phyloP scores from a whole-genome alignment of 352 stramenopile genomes.

The Phytopythium montanum region DNA sequence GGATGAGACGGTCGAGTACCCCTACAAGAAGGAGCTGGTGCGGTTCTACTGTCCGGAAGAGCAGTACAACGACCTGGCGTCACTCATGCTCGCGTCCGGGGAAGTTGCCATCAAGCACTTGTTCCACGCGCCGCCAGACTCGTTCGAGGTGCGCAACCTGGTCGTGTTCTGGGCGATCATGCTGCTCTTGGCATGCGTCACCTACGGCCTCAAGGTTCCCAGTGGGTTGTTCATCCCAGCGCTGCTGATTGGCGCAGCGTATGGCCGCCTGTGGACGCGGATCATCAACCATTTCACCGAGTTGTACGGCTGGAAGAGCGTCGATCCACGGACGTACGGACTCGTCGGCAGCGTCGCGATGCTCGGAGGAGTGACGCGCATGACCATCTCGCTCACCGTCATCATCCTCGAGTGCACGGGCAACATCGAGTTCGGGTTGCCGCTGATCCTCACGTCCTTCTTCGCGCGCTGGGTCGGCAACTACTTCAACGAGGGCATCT shows the following conservation, averaged over 20 bases:
- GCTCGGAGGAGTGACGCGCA: constrained; percentile 95
- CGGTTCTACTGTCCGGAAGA: constrained; percentile 94
- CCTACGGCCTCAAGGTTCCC: constrained; percentile 96
- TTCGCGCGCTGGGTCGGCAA: constrained; percentile 96
- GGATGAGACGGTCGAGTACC: constrained; percentile 67
- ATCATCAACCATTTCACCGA: constrained; percentile 80
- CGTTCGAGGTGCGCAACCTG: constrained; percentile 73
- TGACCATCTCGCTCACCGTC: constrained; percentile 98
- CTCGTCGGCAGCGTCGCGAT: constrained; percentile 95
- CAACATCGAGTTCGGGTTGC: constrained; percentile 97
- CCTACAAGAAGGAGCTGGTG: constrained; percentile 88
- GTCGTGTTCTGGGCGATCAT: constrained; percentile 76
- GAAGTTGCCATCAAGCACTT: constrained; percentile 95
- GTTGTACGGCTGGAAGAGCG: constrained; percentile 48
- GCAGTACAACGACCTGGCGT: constrained; percentile 97
- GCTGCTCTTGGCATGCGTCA: constrained; percentile 85
- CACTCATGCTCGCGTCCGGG: constrained; percentile 93
- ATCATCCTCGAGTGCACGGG: constrained; percentile 98
- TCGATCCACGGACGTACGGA: constrained; percentile 91
- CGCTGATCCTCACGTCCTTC: constrained; percentile 97
- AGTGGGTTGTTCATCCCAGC: constrained; percentile 96
- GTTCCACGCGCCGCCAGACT: constrained; percentile 88
- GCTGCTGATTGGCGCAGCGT: constrained; percentile 93
- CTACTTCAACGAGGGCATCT: constrained; percentile 98
- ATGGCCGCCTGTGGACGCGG: constrained; percentile 89